Evolutionary conservation across 176 grass and related monocot genomes (phyloP).

Genomic region (Avena eriantha): DNA sequence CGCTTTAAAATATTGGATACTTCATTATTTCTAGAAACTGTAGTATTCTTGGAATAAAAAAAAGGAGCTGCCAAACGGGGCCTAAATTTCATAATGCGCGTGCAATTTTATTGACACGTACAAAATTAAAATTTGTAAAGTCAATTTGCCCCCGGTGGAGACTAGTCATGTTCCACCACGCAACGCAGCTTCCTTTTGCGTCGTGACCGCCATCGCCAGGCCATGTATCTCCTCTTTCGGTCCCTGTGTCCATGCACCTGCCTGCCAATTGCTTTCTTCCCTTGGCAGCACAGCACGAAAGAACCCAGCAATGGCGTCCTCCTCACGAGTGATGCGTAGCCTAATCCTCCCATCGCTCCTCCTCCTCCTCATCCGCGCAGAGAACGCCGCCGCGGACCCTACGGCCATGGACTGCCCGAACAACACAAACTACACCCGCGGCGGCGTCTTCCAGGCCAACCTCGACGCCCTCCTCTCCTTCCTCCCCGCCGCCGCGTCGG

Average conservation of each 20-base stretch:
- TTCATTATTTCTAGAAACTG: no score
- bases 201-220: background rate
- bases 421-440: background rate
- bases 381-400: background rate
- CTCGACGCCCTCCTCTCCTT: conserved; percentile 50
- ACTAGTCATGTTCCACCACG: background rate
- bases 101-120: no score
- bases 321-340: background rate
- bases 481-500: conserved; percentile 28
- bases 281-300: no score
- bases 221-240: background rate
- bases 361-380: background rate
- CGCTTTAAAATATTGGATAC: no score
- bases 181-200: background rate
- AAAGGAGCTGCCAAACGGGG: no score
- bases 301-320: background rate
- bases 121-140: background rate
- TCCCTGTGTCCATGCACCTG: background rate
- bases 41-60: no score
- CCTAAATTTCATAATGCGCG: no score
- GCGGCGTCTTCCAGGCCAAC: background rate
- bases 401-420: background rate
- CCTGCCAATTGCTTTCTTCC: background rate
- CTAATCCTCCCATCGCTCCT: background rate
- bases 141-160: background rate